phyloP scores from a whole-genome alignment of 768 basidiomycete genomes.

The Termitomyces sp. region DNA sequence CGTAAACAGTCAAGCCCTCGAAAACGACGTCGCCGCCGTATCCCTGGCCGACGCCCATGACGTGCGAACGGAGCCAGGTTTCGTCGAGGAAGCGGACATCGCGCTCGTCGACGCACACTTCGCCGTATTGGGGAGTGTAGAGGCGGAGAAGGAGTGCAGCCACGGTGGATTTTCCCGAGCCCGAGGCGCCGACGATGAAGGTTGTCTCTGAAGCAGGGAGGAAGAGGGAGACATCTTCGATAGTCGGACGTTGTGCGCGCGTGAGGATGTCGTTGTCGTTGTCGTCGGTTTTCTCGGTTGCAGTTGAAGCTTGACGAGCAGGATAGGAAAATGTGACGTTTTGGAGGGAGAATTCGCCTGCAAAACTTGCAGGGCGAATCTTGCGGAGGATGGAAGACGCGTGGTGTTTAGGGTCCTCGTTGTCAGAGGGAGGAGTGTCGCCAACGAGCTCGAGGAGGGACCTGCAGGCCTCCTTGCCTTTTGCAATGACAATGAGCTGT shows the following conservation, averaged over 20 bases:
- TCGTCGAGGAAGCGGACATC: constrained; percentile 71
- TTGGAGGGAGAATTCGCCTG: constrained; percentile 72
- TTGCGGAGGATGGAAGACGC: constrained; percentile 38
- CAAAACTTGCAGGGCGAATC: constrained; percentile 59
- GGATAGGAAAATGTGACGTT: constrained; percentile 84
- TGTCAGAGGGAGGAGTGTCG: constrained; percentile 26
- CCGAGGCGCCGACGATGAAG: constrained; percentile 88
- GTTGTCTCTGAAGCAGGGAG: constrained; percentile 77
- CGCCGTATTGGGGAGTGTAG: constrained; percentile 64
- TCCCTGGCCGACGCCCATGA: constrained; percentile 76
- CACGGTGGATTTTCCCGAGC: constrained; percentile 90
- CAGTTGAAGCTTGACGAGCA: constrained; percentile 34
- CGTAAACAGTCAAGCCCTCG: constrained; percentile 74
- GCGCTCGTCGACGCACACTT: constrained; percentile 77
- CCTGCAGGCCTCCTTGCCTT: constrained; percentile 80
- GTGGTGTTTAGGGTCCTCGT: constrained; percentile 28
- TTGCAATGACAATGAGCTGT: constrained; percentile 67
- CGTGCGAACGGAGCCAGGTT: constrained; percentile 58
- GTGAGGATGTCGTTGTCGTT: constrained; percentile 37
- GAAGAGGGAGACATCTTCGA: constrained; percentile 61
- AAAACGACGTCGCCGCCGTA: constrained; percentile 58
- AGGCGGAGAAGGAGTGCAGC: constrained; percentile 77
- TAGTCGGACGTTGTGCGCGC: constrained; percentile 47
- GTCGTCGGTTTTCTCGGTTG: neutral
- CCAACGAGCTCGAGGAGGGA: constrained; percentile 59